phyloP scores from a whole-genome alignment of 2,329 filamentous ascomycete species.

The Ophiostoma ulmi region DNA sequence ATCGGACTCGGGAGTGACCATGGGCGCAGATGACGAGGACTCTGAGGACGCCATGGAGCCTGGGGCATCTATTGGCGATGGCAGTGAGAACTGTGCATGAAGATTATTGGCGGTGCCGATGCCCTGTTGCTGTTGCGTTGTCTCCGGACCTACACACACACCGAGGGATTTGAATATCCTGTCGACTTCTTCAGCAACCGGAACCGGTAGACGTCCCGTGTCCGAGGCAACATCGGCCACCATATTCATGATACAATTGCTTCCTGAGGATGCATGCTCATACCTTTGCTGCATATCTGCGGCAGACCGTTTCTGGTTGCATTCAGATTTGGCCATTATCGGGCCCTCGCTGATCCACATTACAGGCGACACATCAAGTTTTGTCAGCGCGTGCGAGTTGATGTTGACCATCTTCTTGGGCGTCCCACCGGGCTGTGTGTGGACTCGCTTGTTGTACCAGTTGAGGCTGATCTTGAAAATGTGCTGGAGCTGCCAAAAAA shows the following conservation, averaged over 20 bases:
- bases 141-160: background rate
- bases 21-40: background rate
- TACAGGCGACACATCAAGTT: conserved; percentile 19
- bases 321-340: background rate
- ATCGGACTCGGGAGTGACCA: conserved; percentile 9
- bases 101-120: background rate
- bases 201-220: background rate
- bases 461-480: conserved; percentile 22
- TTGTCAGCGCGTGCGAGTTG: background rate
- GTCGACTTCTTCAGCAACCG: background rate
- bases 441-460: conserved; percentile 24
- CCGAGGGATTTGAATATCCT: background rate
- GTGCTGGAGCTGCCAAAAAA: conserved; percentile 26
- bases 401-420: conserved; percentile 6
- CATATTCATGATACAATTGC: background rate
- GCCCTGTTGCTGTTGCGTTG: background rate
- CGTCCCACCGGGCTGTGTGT: background rate
- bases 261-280: background rate
- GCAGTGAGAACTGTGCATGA: background rate
- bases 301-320: background rate
- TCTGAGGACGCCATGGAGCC: conserved; percentile 11
- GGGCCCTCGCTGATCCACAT: conserved; percentile 20
- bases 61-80: background rate
- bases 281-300: background rate
- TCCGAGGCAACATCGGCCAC: background rate